These are phyloP conservation scores for Plasmodium chabaudi DNA, from an alignment of 169 alveolate species.

Conservation along the genomic window DNA sequence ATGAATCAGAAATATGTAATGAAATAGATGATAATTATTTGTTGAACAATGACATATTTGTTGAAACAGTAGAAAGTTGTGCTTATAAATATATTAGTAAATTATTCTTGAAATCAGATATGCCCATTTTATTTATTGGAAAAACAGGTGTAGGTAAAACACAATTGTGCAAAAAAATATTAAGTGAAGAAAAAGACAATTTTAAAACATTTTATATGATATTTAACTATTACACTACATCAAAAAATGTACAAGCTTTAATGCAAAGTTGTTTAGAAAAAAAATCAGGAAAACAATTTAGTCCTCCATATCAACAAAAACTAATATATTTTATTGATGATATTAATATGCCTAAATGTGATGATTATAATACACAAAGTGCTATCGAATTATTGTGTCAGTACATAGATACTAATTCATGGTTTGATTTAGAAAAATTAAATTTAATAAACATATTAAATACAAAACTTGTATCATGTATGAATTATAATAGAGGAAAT, in stretches of 20 bases:
- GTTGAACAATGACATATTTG: slow-evolving; percentile 39
- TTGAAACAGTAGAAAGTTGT: slow-evolving; percentile 62
- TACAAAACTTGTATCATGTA: slow-evolving; percentile 93
- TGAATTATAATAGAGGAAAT: slow-evolving; percentile 97
- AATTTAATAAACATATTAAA: slow-evolving; percentile 93
- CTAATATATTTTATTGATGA: slow-evolving; percentile 96
- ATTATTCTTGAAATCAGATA: slow-evolving; percentile 31
- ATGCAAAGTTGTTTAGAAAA: slow-evolving; percentile 92
- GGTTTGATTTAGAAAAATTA: slow-evolving; percentile 93
- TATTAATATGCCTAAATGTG: slow-evolving; percentile 96
- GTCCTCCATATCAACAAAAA: slow-evolving; percentile 95
- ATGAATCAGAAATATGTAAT: slow-evolving; percentile 49
- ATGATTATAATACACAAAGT: slow-evolving; percentile 95
- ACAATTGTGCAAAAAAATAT: slow-evolving; percentile 95
- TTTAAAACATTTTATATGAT: slow-evolving; percentile 88
- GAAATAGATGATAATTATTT: slow-evolving; percentile 3
- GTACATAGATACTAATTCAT: slow-evolving; percentile 94
- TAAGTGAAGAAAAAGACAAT: slow-evolving; percentile 90
- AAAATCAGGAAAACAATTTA: slow-evolving; percentile 95
- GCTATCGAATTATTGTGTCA: slow-evolving; percentile 95
- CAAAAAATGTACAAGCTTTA: slow-evolving; percentile 80
- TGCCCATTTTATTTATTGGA: slow-evolving; percentile 68
- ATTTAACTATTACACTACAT: slow-evolving; percentile 80
- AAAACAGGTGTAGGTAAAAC: slow-evolving; percentile 85
- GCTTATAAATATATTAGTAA: slow-evolving; percentile 65